Percentiles rank a stretch among this genome's conserved stretches.
These are phyloP conservation scores for Nicotiana knightiana DNA, from an alignment of 257 asterid species.

Conservation along the genomic window DNA sequence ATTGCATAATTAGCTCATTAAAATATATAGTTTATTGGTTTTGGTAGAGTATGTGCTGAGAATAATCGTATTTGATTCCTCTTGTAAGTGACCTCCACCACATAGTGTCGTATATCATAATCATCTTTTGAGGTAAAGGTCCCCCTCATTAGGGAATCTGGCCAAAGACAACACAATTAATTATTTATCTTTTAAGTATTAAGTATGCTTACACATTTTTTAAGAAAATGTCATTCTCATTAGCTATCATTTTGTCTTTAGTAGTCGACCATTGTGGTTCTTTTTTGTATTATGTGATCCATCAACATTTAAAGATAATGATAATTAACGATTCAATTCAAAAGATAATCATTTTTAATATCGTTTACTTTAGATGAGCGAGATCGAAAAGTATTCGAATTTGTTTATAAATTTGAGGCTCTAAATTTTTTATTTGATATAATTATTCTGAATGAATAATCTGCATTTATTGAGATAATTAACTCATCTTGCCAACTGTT, in stretches of 20 bases:
- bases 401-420: neutral
- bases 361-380: neutral
- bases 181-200: too few species aligned
- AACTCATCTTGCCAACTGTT: too few species aligned
- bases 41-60: neutral
- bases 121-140: neutral
- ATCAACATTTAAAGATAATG: neutral
- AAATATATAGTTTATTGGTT: neutral
- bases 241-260: neutral
- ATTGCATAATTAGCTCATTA: neutral
- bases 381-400: neutral
- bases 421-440: too few species aligned
- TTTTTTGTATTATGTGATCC: too few species aligned
- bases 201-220: neutral
- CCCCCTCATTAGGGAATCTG: neutral
- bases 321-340: neutral
- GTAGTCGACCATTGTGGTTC: neutral
- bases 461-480: neutral
- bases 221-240: neutral
- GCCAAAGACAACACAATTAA: too few species aligned
- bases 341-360: neutral
- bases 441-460: neutral
- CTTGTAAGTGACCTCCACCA: slow-evolving; percentile 3
- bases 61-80: neutral
- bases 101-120: neutral